A percentile compares a stretch with the other conserved stretches of the same genome.
These are phyloP conservation scores for Gossypium schwendimanii DNA, from an alignment of 441 rosid species.

Conservation along the genomic window DNA sequence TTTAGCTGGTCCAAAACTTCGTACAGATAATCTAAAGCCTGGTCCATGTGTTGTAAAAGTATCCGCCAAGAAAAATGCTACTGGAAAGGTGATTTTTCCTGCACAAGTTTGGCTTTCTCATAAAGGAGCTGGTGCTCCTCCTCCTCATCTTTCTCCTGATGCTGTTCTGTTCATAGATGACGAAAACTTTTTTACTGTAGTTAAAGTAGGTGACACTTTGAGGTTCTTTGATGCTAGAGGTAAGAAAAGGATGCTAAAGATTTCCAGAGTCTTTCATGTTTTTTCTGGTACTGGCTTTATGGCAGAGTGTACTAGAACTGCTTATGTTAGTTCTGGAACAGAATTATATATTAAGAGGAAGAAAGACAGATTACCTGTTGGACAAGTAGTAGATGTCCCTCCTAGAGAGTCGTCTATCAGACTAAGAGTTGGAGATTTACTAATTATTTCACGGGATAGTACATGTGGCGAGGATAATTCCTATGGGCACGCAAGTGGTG, in stretches of 20 bases:
- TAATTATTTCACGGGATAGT: constrained; percentile 40
- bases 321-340: constrained; percentile 56
- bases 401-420: constrained; percentile 41
- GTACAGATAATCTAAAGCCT: constrained; percentile 47
- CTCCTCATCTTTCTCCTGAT: constrained; percentile 48
- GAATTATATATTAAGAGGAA: constrained; percentile 35
- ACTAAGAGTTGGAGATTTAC: constrained; percentile 56
- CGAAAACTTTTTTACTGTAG: constrained; percentile 33
- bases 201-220: constrained; percentile 44
- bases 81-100: constrained; percentile 42
- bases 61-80: constrained; percentile 50
- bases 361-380: constrained; percentile 34
- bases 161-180: constrained; percentile 39
- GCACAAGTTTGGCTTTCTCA: constrained; percentile 57
- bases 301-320: constrained; percentile 47
- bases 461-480: constrained; percentile 22
- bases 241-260: constrained; percentile 41
- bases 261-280: constrained; percentile 38
- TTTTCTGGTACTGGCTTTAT: constrained; percentile 46
- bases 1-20: constrained; percentile 73
- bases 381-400: constrained; percentile 52
- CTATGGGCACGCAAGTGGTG: constrained; percentile 24
- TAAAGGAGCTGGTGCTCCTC: constrained; percentile 41
- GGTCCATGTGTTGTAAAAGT: constrained; percentile 60
- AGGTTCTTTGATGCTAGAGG: constrained; percentile 52